Conservation (phyloP, 1,139 yeast species). For the Arxiozyma telluris region DNA sequence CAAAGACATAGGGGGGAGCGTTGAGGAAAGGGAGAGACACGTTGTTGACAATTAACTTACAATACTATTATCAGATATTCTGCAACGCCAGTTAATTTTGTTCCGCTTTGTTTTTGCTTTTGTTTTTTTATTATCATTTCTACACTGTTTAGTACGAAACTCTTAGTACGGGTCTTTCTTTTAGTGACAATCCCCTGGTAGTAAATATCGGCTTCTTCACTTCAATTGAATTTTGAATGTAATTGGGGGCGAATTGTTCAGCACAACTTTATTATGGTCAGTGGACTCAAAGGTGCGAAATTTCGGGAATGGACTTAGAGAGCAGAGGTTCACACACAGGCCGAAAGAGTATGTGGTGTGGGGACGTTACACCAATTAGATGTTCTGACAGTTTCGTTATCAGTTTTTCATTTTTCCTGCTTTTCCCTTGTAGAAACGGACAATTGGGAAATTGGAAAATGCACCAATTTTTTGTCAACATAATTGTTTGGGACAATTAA, state of each 20-base stretch:
- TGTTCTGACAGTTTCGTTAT: neutral
- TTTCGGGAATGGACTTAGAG: neutral
- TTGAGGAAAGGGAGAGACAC: neutral
- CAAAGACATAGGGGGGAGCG: neutral
- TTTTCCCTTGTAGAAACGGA: too few relatives aligned
- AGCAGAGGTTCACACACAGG: neutral
- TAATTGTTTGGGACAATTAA: neutral
- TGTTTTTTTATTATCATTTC: neutral
- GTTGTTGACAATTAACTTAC: neutral
- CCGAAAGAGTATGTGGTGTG: neutral
- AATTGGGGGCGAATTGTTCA: neutral
- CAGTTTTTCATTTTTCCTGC: too few relatives aligned
- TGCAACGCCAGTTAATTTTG: neutral
- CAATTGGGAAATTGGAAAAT: too few relatives aligned
- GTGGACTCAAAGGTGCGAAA: neutral
- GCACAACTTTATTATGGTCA: neutral
- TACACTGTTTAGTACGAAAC: neutral
- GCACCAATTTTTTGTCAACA: neutral
- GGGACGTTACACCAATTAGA: neutral
- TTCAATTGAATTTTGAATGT: neutral
- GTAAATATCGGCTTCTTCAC: neutral
- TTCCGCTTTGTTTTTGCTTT: too few relatives aligned
- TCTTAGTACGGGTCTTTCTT: neutral
- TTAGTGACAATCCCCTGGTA: neutral
- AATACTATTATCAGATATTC: neutral